A percentile compares a stretch with the other conserved stretches of the same genome.
phyloP scores from a whole-genome alignment of 768 basidiomycete genomes.

The Kwoniella sp. region DNA sequence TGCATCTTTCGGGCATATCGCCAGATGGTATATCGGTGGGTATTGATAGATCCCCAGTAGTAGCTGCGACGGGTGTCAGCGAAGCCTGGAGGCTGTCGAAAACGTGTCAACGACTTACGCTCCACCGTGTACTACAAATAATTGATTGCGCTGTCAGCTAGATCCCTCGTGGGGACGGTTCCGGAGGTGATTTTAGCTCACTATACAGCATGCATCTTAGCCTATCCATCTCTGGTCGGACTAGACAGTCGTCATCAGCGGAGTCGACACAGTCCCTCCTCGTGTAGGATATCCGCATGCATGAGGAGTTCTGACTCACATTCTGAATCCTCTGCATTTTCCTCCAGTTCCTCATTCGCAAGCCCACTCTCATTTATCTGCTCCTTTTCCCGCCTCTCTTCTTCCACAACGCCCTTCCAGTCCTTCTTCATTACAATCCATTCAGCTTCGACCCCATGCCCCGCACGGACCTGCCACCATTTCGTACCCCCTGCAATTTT shows the following conservation, averaged over 20 bases:
- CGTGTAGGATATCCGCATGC: too few species aligned
- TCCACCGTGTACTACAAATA: constrained; percentile 57
- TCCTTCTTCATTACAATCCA: constrained; percentile 87
- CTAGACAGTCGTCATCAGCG: too few species aligned
- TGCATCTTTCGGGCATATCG: constrained; percentile 88
- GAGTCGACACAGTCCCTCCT: too few species aligned
- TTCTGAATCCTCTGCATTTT: constrained; percentile 13
- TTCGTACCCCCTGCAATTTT: constrained; percentile 82
- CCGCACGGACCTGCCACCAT: constrained; percentile 95
- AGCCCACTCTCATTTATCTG: constrained; percentile 23
- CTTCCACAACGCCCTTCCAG: constrained; percentile 62
- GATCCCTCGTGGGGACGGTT: not conserved
- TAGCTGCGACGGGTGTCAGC: constrained; percentile 30
- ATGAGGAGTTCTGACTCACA: not conserved
- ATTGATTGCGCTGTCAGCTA: not conserved
- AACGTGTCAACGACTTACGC: too few species aligned
- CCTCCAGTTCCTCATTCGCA: constrained; percentile 53
- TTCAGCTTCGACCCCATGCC: constrained; percentile 79
- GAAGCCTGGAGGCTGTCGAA: not conserved
- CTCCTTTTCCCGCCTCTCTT: constrained; percentile 46
- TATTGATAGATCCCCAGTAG: constrained; percentile 57
- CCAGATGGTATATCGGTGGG: constrained; percentile 63
- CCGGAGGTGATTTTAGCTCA: constrained; percentile 60
- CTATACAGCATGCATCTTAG: constrained; percentile 80
- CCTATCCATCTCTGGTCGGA: constrained; percentile 70